A percentile compares a stretch with the other conserved stretches of the same genome.
Evolutionary conservation across 2,329 filamentous ascomycete species (phyloP).

Genomic region (Mollisia scopiformis): DNA sequence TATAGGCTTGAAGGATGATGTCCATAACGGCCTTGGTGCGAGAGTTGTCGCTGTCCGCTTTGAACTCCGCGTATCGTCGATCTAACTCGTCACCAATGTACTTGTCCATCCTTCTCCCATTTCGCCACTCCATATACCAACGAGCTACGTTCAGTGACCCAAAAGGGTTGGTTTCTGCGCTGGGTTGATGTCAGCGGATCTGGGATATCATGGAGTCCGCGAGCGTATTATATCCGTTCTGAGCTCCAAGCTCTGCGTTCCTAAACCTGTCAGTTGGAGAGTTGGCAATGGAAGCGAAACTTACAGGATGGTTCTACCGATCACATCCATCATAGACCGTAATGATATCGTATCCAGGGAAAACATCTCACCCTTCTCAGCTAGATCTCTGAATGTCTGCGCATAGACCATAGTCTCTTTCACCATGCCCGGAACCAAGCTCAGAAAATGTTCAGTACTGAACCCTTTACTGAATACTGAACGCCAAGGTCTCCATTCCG

Average conservation of each 20-base stretch:
- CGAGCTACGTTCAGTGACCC: not conserved
- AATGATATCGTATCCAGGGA: slow-evolving; percentile 7
- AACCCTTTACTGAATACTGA: slow-evolving; percentile 7
- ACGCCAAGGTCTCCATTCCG: slow-evolving; percentile 17
- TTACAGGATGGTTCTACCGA: slow-evolving; percentile 11
- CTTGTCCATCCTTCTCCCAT: slow-evolving; percentile 17
- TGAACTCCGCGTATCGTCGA: slow-evolving; percentile 10
- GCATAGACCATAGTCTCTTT: slow-evolving; percentile 10
- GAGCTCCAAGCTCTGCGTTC: slow-evolving; percentile 14
- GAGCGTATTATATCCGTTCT: slow-evolving; percentile 16
- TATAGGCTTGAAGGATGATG: slow-evolving; percentile 23
- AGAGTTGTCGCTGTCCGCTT: slow-evolving; percentile 5
- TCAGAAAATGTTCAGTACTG: slow-evolving; percentile 11
- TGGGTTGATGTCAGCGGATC: slow-evolving; percentile 17
- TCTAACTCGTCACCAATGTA: slow-evolving; percentile 20
- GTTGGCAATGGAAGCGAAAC: not conserved
- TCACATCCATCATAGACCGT: slow-evolving; percentile 13
- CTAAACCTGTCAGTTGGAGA: not conserved
- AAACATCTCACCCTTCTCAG: slow-evolving; percentile 8
- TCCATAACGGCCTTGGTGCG: slow-evolving; percentile 22
- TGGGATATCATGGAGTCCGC: slow-evolving; percentile 5
- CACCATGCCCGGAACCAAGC: slow-evolving; percentile 13
- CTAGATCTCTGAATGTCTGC: slow-evolving; percentile 1
- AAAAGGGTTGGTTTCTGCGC: not conserved
- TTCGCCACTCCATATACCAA: slow-evolving; percentile 3